Conservation (phyloP, 2,329 filamentous ascomycete genomes). For the Shiraia bambusicola region DNA sequence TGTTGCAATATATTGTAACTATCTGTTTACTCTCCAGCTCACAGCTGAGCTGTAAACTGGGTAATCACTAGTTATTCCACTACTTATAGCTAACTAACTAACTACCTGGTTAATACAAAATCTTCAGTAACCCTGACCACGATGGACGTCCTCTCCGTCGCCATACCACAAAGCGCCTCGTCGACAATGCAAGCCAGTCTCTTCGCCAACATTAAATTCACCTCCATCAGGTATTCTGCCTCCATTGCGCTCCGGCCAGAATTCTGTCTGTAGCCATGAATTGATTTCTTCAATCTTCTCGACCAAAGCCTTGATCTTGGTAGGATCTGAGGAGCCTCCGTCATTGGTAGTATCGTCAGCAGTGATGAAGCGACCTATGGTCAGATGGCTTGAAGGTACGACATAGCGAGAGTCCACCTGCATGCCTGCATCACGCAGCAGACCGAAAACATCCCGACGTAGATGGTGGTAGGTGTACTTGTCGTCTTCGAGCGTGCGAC, state of each 20-base stretch:
- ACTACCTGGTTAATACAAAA: too few species aligned
- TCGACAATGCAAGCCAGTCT: slow-evolving; percentile 74
- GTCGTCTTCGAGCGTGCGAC: slow-evolving; percentile 55
- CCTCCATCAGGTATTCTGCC: slow-evolving; percentile 53
- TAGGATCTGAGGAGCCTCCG: slow-evolving; percentile 50
- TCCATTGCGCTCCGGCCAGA: slow-evolving; percentile 60
- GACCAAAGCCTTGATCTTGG: slow-evolving; percentile 66
- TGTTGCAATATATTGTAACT: neutral
- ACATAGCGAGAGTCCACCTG: slow-evolving; percentile 77
- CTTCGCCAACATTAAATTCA: slow-evolving; percentile 87
- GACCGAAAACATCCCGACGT: slow-evolving; percentile 71
- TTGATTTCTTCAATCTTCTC: slow-evolving; percentile 75
- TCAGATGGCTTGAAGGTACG: slow-evolving; percentile 87
- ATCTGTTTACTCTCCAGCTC: neutral
- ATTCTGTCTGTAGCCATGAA: slow-evolving; percentile 67
- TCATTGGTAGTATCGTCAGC: slow-evolving; percentile 57
- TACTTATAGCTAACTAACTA: too few species aligned
- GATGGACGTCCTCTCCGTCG: slow-evolving; percentile 67
- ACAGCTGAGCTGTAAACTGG: neutral
- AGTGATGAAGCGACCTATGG: slow-evolving; percentile 76
- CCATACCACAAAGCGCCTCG: slow-evolving; percentile 75
- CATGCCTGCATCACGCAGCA: slow-evolving; percentile 64
- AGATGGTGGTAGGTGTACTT: slow-evolving; percentile 88
- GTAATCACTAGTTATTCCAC: too few species aligned
- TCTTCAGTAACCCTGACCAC: slow-evolving; percentile 53